phyloP scores from a whole-genome alignment of 768 basidiomycete genomes.

The Tulasnella calospora region DNA sequence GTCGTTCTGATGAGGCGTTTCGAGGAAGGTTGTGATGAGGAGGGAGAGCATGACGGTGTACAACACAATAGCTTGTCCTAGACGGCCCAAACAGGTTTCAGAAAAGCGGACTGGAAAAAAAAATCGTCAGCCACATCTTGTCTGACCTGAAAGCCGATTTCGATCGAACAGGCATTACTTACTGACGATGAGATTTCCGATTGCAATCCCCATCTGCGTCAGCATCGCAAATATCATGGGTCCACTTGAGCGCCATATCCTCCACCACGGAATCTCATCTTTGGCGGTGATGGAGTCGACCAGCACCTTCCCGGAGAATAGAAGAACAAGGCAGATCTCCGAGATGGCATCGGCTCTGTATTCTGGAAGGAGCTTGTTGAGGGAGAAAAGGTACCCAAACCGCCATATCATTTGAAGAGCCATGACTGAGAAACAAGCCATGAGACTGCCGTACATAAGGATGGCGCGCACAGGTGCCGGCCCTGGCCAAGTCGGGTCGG shows the following conservation, averaged over 20 bases:
- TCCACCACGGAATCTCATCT: conserved; percentile 37
- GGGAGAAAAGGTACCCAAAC: conserved; percentile 38
- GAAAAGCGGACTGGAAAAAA: conserved; percentile 56
- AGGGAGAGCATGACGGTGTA: conserved; percentile 59
- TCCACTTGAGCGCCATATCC: conserved; percentile 45
- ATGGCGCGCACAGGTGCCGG: conserved; percentile 56
- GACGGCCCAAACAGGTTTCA: conserved; percentile 63
- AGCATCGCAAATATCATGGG: conserved; percentile 51
- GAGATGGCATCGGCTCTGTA: conserved; percentile 57
- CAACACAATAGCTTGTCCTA: conserved; percentile 54
- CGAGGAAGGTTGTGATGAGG: conserved; percentile 44
- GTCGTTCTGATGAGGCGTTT: neutral
- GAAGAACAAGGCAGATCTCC: conserved; percentile 52
- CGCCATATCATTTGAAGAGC: conserved; percentile 64
- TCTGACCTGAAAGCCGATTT: conserved; percentile 9
- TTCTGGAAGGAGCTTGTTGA: conserved; percentile 40
- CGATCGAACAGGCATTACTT: conserved; percentile 35
- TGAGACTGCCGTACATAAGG: conserved; percentile 50
- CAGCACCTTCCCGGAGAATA: conserved; percentile 57
- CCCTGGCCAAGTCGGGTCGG: conserved; percentile 45
- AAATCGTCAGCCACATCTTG: neutral
- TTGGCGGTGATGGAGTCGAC: conserved; percentile 50
- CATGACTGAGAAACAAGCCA: conserved; percentile 45
- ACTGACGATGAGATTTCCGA: conserved; percentile 58
- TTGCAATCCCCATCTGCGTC: conserved; percentile 49